Evolutionary conservation across 306 rosid species (phyloP).

Genomic region (Citrullus mucosospermus): DNA sequence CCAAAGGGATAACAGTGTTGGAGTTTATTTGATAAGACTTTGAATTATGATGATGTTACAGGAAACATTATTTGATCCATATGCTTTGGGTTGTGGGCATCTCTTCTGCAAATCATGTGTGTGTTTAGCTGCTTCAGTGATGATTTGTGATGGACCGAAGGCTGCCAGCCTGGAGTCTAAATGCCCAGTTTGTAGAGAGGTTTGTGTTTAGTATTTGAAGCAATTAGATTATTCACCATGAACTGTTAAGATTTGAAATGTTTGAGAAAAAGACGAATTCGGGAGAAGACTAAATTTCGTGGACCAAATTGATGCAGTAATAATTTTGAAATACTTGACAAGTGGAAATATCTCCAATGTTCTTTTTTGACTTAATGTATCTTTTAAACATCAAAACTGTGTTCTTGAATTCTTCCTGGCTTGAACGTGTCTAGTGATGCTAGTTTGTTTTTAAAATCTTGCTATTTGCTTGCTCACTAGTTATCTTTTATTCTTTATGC

Average conservation of each 20-base stretch:
- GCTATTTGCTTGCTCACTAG: not conserved
- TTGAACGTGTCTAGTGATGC: not conserved
- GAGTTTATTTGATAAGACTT: constrained; percentile 5
- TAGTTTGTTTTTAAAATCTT: not conserved
- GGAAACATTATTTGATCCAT: constrained; percentile 71
- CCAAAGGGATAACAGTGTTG: not conserved
- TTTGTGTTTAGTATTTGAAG: constrained; percentile 16
- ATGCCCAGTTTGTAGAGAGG: constrained; percentile 97
- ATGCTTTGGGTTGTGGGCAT: constrained; percentile 85
- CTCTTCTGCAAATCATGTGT: constrained; percentile 86
- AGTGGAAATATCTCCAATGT: not conserved
- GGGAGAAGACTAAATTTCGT: not conserved
- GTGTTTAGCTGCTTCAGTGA: constrained; percentile 78
- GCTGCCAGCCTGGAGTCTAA: constrained; percentile 44
- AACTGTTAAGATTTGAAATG: not conserved
- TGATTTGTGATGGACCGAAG: constrained; percentile 67
- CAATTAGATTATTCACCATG: not conserved
- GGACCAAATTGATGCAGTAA: not conserved
- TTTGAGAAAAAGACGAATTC: not conserved
- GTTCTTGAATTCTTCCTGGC: constrained; percentile 1
- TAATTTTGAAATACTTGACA: not conserved
- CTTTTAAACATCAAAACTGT: not conserved
- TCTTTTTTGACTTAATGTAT: not conserved
- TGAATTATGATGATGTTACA: constrained; percentile 18
- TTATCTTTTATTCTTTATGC: too few relatives aligned